phyloP scores from a whole-genome alignment of 139 green algal genomes.

The Nannochloris sp. region DNA sequence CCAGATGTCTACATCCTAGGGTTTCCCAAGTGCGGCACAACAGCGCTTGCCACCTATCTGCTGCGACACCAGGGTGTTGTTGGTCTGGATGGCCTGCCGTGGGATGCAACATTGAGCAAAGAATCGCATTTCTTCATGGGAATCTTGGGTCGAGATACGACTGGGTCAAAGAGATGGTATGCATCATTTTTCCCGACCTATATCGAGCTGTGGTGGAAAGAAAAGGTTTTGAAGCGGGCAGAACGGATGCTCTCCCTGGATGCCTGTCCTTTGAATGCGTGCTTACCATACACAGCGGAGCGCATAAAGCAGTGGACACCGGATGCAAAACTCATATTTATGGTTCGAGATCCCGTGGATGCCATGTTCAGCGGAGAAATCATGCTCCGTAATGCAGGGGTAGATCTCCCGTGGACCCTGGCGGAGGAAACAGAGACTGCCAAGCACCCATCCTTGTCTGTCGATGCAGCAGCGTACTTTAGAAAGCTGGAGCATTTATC shows the following conservation, averaged over 20 bases:
- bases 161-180: constrained; percentile 43
- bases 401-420: constrained; percentile 45
- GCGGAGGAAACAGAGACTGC: constrained; percentile 24
- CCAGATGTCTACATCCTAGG: constrained; percentile 71
- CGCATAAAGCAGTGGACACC: constrained; percentile 53
- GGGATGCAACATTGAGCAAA: constrained; percentile 62
- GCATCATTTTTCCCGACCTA: constrained; percentile 70
- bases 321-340: constrained; percentile 68
- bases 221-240: constrained; percentile 12
- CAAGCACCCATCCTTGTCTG: constrained; percentile 30
- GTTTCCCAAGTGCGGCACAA: constrained; percentile 67
- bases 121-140: constrained; percentile 71
- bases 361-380: constrained; percentile 58
- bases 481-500: constrained; percentile 32
- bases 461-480: constrained; percentile 13
- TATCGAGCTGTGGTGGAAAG: constrained; percentile 34
- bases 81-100: constrained; percentile 48
- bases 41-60: constrained; percentile 56
- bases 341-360: constrained; percentile 50
- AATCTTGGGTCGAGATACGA: constrained; percentile 35
- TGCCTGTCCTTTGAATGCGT: constrained; percentile 61
- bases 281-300: constrained; percentile 49
- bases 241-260: constrained; percentile 63
- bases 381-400: constrained; percentile 58
- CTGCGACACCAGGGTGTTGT: constrained; percentile 48